Percentiles rank a stretch among this genome's conserved stretches.
These are phyloP conservation scores for Blastocystis sp. DNA, from an alignment of 352 stramenopile genomes.

Conservation along the genomic window DNA sequence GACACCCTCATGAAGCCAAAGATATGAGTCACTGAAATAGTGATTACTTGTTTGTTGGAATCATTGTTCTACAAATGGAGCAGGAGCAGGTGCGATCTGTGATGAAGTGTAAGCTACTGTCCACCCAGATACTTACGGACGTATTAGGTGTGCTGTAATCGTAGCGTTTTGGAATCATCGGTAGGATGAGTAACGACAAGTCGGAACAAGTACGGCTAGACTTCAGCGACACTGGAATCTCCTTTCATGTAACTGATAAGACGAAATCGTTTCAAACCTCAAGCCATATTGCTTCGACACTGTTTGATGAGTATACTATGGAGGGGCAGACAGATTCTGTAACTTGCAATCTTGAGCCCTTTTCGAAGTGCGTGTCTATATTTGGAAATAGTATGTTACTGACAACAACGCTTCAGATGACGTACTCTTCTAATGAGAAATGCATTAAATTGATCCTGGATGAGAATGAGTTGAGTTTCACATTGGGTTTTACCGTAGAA, in stretches of 20 bases:
- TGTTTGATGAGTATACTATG: slow-evolving; percentile 45
- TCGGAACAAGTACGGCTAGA: slow-evolving; percentile 21
- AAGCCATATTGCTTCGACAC: slow-evolving; percentile 4
- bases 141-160: slow-evolving; percentile 11
- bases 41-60: slow-evolving; percentile 9
- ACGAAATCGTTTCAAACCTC: slow-evolving; percentile 41
- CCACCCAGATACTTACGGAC: slow-evolving; percentile 1
- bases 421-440: slow-evolving; percentile 37
- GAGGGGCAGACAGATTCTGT: slow-evolving; percentile 37
- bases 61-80: background rate
- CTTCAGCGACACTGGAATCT: slow-evolving; percentile 33
- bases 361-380: slow-evolving; percentile 57
- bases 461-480: background rate
- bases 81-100: background rate
- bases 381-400: slow-evolving; percentile 43
- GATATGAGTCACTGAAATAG: background rate
- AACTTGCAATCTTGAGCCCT: slow-evolving; percentile 34
- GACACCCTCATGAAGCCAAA: slow-evolving; percentile 58
- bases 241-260: slow-evolving; percentile 55
- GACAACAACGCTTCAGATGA: slow-evolving; percentile 45
- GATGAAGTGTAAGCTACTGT: slow-evolving; percentile 53
- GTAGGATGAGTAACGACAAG: slow-evolving; percentile 2
- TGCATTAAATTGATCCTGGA: slow-evolving; percentile 46
- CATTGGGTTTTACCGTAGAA: background rate
- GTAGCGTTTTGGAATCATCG: background rate